Conservation (phyloP, 139 green algal genomes). For the Haematococcus sp. region DNA sequence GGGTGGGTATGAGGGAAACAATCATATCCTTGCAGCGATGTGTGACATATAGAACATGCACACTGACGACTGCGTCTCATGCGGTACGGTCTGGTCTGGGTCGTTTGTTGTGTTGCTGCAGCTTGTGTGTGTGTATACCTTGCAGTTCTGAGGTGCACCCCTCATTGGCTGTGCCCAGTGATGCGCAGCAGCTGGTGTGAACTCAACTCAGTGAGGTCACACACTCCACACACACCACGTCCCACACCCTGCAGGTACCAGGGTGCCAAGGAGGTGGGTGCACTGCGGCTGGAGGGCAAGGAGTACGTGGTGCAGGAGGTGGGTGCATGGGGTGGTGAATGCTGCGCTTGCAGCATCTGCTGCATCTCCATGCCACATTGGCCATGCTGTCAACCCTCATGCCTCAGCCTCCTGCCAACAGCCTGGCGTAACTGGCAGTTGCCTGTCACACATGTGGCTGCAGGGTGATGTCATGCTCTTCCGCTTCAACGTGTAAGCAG, state of each 20-base stretch:
- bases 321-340: not conserved
- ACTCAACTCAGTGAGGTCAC: not conserved
- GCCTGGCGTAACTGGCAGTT: conserved; percentile 1
- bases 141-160: too few species aligned
- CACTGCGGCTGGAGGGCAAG: conserved; percentile 91
- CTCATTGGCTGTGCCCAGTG: too few species aligned
- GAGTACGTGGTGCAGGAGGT: conserved; percentile 94
- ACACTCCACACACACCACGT: not conserved
- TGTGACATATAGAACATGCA: not conserved
- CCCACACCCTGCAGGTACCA: conserved; percentile 5
- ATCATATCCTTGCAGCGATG: not conserved
- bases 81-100: too few species aligned
- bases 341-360: not conserved
- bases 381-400: not conserved
- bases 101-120: too few species aligned
- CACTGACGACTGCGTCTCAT: too few species aligned
- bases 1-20: conserved; percentile 26
- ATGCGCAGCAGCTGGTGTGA: too few species aligned
- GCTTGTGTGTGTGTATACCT: too few species aligned
- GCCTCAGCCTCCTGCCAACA: not conserved
- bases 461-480: conserved; percentile 93
- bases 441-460: conserved; percentile 14
- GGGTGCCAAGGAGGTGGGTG: conserved; percentile 73
- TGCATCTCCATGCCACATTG: not conserved
- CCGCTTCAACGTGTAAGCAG: conserved; percentile 55